These are phyloP conservation scores for Spiraea crenata DNA, from an alignment of 331 rosid species.

Conservation along the genomic window DNA sequence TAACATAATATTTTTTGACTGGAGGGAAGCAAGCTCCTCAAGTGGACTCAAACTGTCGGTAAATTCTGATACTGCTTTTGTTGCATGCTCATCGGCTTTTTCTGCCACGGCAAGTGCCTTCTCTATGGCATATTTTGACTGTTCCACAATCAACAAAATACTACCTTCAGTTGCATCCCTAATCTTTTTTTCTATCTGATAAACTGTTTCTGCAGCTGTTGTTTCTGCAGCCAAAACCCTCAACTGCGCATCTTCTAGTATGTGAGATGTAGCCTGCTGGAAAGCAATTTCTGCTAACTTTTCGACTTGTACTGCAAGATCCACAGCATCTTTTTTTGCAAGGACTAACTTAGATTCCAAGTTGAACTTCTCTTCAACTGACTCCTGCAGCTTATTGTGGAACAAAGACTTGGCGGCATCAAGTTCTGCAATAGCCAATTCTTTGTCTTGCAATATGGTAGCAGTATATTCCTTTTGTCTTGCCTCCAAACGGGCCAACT, in stretches of 20 bases:
- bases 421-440: slow-evolving; percentile 53
- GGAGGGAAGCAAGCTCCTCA: slow-evolving; percentile 46
- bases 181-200: slow-evolving; percentile 56
- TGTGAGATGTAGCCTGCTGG: slow-evolving; percentile 78
- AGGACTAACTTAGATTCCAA: slow-evolving; percentile 65
- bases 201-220: slow-evolving; percentile 64
- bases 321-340: slow-evolving; percentile 68
- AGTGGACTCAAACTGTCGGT: slow-evolving; percentile 41
- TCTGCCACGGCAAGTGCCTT: slow-evolving; percentile 62
- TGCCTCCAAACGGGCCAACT: slow-evolving; percentile 55
- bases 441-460: slow-evolving; percentile 61
- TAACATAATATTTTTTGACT: slow-evolving; percentile 57
- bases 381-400: slow-evolving; percentile 52
- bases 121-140: slow-evolving; percentile 56
- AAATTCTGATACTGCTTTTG: slow-evolving; percentile 42
- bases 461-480: slow-evolving; percentile 49
- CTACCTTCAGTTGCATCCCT: slow-evolving; percentile 64
- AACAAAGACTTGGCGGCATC: slow-evolving; percentile 60
- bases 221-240: slow-evolving; percentile 71
- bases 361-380: slow-evolving; percentile 57
- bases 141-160: slow-evolving; percentile 54
- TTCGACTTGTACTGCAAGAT: slow-evolving; percentile 79
- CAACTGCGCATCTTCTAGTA: slow-evolving; percentile 67
- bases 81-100: slow-evolving; percentile 49
- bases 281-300: slow-evolving; percentile 68